Evolutionary conservation across 768 basidiomycete genomes (phyloP), one percentile per base, ranked within the genome.

Genomic region (Serendipita vermifera): DNA sequence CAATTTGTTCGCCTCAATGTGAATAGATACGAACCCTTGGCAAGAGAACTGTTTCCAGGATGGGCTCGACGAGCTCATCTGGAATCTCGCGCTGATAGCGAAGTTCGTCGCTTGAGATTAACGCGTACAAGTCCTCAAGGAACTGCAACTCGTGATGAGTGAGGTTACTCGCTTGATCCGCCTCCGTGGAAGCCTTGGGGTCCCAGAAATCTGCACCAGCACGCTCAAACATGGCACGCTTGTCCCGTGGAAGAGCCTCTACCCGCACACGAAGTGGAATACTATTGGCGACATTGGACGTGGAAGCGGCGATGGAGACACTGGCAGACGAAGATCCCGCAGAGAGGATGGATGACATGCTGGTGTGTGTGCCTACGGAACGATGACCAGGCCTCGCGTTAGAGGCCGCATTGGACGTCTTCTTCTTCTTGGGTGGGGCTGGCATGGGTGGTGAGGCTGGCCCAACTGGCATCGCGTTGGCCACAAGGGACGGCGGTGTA

Each of bases 151-250:
- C 36, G 36, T 38, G 11, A n/a, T 11, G 36, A 38, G 36, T 11
- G 36, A 7, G 41, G 13, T 24, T 9, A 43, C 13, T 11, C 24
- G n/a, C 41, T 11, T 14, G 7, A 7, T 9, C 41, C 5, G 17
- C 46, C 15, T 6, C 4, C 7, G 5, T 29, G n/a, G 22, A 6
- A n/a, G 7, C 46, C 15, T 29, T 26, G 17, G 7, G 22, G 27
- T 29, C 46, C 46, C 46, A 51, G 17, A 20, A 5, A 3, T 20
- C 3, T 22, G 22, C 46, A 51, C 46, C 24, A 15, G 46, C 46
- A 51, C 46, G 46, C 46, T 51, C 46, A 51, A 51, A 51, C 46
- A 51, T 7, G 7, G 29, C 22, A 15, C 46, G 5, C 22, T 51
- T 51, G n/a, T 51, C 46, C 6, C 22, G 17, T 15, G 46, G 22